A percentile compares a stretch with the other conserved stretches of the same genome.
phyloP scores from a whole-genome alignment of 164 flowering plant genomes.

The Malania oleifera region DNA sequence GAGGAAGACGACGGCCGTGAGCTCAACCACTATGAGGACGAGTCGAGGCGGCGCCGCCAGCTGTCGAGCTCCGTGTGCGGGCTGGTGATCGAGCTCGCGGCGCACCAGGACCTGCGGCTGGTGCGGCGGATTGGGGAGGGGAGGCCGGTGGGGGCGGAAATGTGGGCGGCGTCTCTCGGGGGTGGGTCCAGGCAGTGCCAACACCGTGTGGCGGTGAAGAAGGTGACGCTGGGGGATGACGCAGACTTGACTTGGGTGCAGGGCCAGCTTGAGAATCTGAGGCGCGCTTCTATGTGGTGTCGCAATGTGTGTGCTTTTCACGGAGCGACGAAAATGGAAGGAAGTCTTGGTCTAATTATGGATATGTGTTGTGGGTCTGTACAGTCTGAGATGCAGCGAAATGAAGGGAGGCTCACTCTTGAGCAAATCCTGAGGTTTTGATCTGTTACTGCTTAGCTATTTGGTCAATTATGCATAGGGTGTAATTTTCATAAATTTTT shows the following conservation, averaged over 20 bases:
- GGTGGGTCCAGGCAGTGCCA: conserved; percentile 39
- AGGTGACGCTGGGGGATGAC: conserved; percentile 57
- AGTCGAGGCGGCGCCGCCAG: conserved; percentile 19
- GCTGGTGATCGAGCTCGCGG: conserved; percentile 49
- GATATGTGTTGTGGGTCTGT: conserved; percentile 84
- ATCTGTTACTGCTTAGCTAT: background rate
- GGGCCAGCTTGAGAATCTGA: conserved; percentile 64
- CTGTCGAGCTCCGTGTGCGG: conserved; percentile 47
- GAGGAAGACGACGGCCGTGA: conserved; percentile 28
- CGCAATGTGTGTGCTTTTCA: conserved; percentile 91
- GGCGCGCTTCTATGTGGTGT: conserved; percentile 90
- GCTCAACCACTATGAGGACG: conserved; percentile 26
- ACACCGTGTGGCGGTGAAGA: conserved; percentile 82
- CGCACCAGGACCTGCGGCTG: conserved; percentile 55
- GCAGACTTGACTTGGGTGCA: conserved; percentile 73
- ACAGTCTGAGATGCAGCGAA: conserved; percentile 76
- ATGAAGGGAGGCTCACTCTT: conserved; percentile 85
- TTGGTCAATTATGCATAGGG: background rate
- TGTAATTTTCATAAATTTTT: too few species aligned
- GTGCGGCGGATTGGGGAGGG: conserved; percentile 52
- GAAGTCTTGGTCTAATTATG: conserved; percentile 63
- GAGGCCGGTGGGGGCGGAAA: conserved; percentile 54
- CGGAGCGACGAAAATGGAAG: conserved; percentile 65
- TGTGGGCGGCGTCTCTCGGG: conserved; percentile 50
- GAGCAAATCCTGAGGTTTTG: conserved; percentile 92